Evolutionary conservation across 768 basidiomycete genomes (phyloP).

Genomic region (Daedalea quercina): DNA sequence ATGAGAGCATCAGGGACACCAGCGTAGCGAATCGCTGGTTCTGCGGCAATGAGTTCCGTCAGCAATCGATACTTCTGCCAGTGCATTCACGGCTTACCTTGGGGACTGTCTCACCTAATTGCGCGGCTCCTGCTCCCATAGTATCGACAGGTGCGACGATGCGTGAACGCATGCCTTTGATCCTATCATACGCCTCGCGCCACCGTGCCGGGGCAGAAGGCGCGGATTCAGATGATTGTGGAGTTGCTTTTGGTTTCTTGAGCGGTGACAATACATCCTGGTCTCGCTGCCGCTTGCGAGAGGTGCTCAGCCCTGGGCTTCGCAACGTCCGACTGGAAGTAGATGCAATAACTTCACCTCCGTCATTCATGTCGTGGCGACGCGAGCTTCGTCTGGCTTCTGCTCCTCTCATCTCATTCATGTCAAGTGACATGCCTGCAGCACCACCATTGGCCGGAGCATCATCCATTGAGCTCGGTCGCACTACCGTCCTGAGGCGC

Average conservation of each 20-base stretch:
- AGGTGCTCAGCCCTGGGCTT: too few species aligned
- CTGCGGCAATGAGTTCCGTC: slow-evolving; percentile 31
- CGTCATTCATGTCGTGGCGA: too few species aligned
- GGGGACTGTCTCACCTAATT: slow-evolving; percentile 54
- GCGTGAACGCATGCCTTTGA: slow-evolving; percentile 70
- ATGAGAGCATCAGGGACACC: slow-evolving; percentile 90
- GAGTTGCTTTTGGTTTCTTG: slow-evolving; percentile 10
- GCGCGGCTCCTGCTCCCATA: slow-evolving; percentile 79
- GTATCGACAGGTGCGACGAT: slow-evolving; percentile 86
- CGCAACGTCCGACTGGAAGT: too few species aligned
- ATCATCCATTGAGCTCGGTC: too few species aligned
- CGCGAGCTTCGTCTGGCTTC: too few species aligned
- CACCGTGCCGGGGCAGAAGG: slow-evolving; percentile 15
- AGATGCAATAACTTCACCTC: too few species aligned
- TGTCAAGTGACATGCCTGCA: too few species aligned
- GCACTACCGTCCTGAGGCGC: background rate
- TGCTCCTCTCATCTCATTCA: too few species aligned
- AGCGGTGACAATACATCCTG: slow-evolving; percentile 2
- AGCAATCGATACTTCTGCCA: background rate
- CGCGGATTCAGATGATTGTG: slow-evolving; percentile 6
- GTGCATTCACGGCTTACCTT: slow-evolving; percentile 39
- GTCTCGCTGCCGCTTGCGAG: background rate
- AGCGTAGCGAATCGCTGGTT: slow-evolving; percentile 79
- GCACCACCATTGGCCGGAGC: too few species aligned
- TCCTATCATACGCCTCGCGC: slow-evolving; percentile 53